Evolutionary conservation across 2,329 filamentous ascomycete species (phyloP).

Genomic region (Trichoderma cornu-damae): DNA sequence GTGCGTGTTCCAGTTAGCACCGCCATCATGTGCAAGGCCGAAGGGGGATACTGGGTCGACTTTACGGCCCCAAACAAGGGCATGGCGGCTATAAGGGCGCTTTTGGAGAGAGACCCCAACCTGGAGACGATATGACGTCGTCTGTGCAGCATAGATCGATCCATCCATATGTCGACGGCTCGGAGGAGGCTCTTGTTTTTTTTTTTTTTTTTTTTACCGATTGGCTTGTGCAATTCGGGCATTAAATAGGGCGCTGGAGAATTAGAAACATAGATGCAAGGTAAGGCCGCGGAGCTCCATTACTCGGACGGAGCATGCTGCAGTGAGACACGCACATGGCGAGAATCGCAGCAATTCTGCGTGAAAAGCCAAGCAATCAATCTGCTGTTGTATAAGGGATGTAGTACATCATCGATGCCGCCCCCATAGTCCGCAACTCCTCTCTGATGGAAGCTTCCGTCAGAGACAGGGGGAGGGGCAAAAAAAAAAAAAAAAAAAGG

Average conservation of each 20-base stretch:
- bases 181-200: too few species aligned
- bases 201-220: too few species aligned
- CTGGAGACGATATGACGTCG: slow-evolving; percentile 18
- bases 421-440: background rate
- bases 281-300: too few species aligned
- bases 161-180: too few species aligned
- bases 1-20: background rate
- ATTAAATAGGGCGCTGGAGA: too few species aligned
- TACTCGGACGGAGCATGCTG: too few species aligned
- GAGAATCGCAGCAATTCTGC: too few species aligned
- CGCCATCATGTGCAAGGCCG: slow-evolving; percentile 21
- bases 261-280: too few species aligned
- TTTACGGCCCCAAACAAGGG: slow-evolving; percentile 16
- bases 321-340: too few species aligned
- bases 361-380: too few species aligned
- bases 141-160: background rate
- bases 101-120: slow-evolving; percentile 20
- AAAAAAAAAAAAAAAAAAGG: background rate
- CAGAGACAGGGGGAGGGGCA: background rate
- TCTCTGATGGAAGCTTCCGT: background rate
- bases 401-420: background rate
- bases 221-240: too few species aligned
- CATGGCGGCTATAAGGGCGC: slow-evolving; percentile 17
- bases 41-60: slow-evolving; percentile 23
- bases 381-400: background rate